phyloP scores from a whole-genome alignment of 2,329 filamentous ascomycete genomes.

The Parasarocladium wereldwijsianum region DNA sequence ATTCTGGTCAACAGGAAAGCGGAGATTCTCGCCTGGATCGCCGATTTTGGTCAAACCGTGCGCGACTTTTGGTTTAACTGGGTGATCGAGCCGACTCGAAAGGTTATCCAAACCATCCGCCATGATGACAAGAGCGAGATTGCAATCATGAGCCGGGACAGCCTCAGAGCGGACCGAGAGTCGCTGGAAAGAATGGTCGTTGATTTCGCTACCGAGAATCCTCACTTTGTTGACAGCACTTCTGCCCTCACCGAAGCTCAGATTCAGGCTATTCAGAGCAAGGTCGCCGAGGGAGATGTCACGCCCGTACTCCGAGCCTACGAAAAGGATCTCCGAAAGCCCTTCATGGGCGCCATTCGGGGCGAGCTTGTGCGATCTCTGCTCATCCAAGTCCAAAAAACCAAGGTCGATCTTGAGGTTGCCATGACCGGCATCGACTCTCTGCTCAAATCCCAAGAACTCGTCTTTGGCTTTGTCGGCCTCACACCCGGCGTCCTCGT shows the following conservation, averaged over 20 bases:
- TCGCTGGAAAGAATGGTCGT: constrained; percentile 97
- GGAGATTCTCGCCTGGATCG: constrained; percentile 67
- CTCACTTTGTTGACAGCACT: constrained; percentile 38
- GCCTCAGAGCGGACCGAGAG: constrained; percentile 75
- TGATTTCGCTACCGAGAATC: constrained; percentile 80
- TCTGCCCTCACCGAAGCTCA: constrained; percentile 49
- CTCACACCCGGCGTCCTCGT: constrained; percentile 88
- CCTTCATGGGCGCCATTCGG: constrained; percentile 66
- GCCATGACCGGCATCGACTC: constrained; percentile 93
- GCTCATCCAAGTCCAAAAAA: constrained; percentile 95
- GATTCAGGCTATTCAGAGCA: constrained; percentile 58
- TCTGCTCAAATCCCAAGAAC: constrained; percentile 85
- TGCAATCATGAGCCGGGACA: constrained; percentile 90
- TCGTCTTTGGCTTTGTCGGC: constrained; percentile 95
- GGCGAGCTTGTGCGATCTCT: constrained; percentile 83
- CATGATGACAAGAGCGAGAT: constrained; percentile 90
- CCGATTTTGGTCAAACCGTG: constrained; percentile 61
- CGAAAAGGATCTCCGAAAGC: constrained; percentile 72
- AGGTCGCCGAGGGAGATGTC: constrained; percentile 81
- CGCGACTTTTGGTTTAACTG: constrained; percentile 94
- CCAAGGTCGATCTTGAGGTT: constrained; percentile 94
- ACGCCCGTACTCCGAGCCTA: constrained; percentile 86
- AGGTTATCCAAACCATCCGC: constrained; percentile 79
- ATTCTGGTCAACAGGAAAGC: constrained; percentile 61
- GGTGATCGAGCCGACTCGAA: constrained; percentile 74